These are phyloP conservation scores for Teunomyces atbi DNA, from an alignment of 805 yeast species.

Conservation along the genomic window DNA sequence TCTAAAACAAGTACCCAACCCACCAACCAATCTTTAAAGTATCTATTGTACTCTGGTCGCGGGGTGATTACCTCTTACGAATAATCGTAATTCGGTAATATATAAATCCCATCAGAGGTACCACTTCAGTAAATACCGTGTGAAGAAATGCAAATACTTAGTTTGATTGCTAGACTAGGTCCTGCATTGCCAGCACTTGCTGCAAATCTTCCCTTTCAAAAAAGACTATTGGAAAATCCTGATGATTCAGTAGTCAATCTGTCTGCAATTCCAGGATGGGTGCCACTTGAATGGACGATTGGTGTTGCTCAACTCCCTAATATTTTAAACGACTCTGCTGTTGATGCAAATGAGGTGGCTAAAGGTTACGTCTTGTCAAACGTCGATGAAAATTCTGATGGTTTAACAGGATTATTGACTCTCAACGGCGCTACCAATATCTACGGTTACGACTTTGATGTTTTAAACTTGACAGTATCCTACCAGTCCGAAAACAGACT, in stretches of 20 bases:
- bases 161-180: neutral
- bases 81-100: neutral
- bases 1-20: no score
- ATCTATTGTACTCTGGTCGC: no score
- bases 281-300: slow-evolving; percentile 8
- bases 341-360: slow-evolving; percentile 21
- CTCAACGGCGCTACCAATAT: slow-evolving; percentile 19
- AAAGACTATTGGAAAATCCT: neutral
- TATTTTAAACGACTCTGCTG: slow-evolving; percentile 16
- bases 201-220: neutral
- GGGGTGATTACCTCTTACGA: no score
- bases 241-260: neutral
- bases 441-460: slow-evolving; percentile 23
- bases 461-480: slow-evolving; percentile 18
- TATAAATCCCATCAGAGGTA: neutral
- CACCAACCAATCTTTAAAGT: no score
- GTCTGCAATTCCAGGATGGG: neutral
- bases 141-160: neutral
- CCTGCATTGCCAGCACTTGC: neutral
- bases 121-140: no score
- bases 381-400: slow-evolving; percentile 9
- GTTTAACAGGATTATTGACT: slow-evolving; percentile 15
- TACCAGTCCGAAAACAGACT: slow-evolving; percentile 17
- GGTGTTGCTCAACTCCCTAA: slow-evolving; percentile 18
- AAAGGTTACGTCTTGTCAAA: slow-evolving; percentile 18